Evolutionary conservation across 257 asterid species (phyloP), one percentile per base, ranked within the genome.

Genomic region (Phtheirospermum japonicum): DNA sequence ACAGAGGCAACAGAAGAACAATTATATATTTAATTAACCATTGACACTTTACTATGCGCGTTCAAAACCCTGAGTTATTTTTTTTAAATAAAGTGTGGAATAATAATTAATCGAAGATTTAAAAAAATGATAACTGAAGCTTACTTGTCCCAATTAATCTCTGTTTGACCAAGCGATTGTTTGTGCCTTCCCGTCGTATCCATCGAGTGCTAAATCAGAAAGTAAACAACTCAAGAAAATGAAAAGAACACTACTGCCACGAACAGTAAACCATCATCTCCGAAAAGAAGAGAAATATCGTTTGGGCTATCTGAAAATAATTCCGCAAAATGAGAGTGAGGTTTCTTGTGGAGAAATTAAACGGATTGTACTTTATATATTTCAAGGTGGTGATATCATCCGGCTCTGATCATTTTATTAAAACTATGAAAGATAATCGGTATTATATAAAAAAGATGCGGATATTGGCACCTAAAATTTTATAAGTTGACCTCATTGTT

Each of bases 121-220:
- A 7, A 3, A 65, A 3, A 37, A 43, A 7, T 60, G 31, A 64
- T 50, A 8, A 31, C 46, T 0, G 71, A 57, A 64, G 66, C 87
- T 82, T 76, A 89, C 97, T 84, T 81, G 79, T 87, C 94, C 97
- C 95, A 89, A 28, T 83, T 85, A 65, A 89, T 83, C 80, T 89
- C 97, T 6, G 85, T 68, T 67, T 72, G 88, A 53, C 83, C 83
- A 9, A 76, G 71, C 13, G 88, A 69, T 32, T 26, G 76, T 30
- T 78, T 76, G 46, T 68, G 79, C 52, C 77, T 36, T 69, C 73
- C 77, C 46, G 80, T n/a, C 11, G 57, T 68, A 36, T 73, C 85
- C 95, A 90, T 90, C 23, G 71, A 12, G 17, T 6, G 16, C 53
- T 48, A 4, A 51, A 51, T 40, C 70, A 23, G 16, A 43, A 36